Base-by-base conservation (phyloP, 345 rosid species). In the Linum lewisii region DNA sequence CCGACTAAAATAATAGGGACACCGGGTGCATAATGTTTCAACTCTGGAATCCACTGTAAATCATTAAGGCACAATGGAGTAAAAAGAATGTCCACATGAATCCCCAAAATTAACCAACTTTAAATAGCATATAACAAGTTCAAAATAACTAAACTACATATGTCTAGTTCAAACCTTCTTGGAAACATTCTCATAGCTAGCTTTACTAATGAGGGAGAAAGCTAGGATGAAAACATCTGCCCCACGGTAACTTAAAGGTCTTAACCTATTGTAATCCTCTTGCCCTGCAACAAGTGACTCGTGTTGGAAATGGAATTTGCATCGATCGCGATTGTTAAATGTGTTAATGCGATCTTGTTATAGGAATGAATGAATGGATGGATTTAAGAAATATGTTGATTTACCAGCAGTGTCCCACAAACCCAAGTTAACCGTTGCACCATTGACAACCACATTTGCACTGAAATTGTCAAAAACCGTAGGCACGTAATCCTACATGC, bases 1-100 rank as follows among this genome's bases (percentile, higher is more conserved):
- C 56, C 56, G 20, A 52, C 56, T 20, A 52, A 15, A 24, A 52
- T 21, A 52, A 52, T 52, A 19, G 56, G 56, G 15, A 52, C 56
- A 21, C 56, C 56, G 15, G 56, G 56, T 52, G 56, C 56, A 52
- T 52, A 52, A 52, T 52, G 56, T 24, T 24, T 52, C 56, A 52
- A 52, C 25, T 52, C 56, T 20, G 56, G 56, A 21, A 52, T 52
- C 56, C 56, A 52, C 56, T 52, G 56, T 11, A 20, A 9, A 7
- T 24, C 6, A 5, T 5, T 18, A 13, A 50, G 52, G 14, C 20
- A 16, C 45, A 13, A 38, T 8, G 45, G 45, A 38, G 15, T 6
- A 38, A 10, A 38, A 15, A 38, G 45, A 38, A 5, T 38, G 2
- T 38, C 16, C 16, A 10, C 45, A 9, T 21, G 6, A 6, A 20